Base-by-base conservation (phyloP, 768 basidiomycete genomes). In the Arthromyces matolae region DNA sequence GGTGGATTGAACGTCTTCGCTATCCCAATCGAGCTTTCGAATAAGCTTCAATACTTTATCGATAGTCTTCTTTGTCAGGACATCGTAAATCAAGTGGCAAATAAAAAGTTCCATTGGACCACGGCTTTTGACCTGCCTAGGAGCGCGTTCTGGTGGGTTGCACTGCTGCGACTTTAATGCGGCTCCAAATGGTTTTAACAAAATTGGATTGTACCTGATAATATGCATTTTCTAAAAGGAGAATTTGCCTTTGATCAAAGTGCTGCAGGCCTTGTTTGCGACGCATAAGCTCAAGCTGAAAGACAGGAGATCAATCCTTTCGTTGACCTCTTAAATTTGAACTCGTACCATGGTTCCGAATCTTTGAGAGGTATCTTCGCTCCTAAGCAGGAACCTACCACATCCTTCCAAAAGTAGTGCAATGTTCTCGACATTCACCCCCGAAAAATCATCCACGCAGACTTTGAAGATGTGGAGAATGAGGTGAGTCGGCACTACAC, bases 381-480 rank as follows among this genome's bases (percentile, higher is more conserved):
- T 86, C 47, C 93, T 76, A 27, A 98, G 71, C 28, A 99, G 66
- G 64, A 91, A 99, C 19, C 96, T 77, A 2, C 96, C 96, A 60
- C 96, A 98, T 0, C 87, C 89, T 65, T 99, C 96, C 45, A 99
- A 70, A 9, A 98, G 71, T 49, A 93, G 76, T 12, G 95, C 89
- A 14, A 96, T 76, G 58, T 92, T 97, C 62, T 98, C 96, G 28
- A 99, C 79, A 59, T 98, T 99, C 16, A 83, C 82, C 2, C 89
- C 90, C 1, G 86, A 84, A 59, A 99, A 92, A 63, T 97, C 95
- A 62, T 97, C 95, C 58, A 98, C 71, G 66, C 91, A 95, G 42
- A 95, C 93, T 79, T 98, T 98, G 74, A 95, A 89, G 58, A 92
- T 87, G 64, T 98, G 94, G 38, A 99, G 71, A 58, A 98, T 92